Evolutionary conservation across 1,284 basidiomycete genomes (phyloP), one percentile per base, ranked within the genome.

Genomic region (Sphaerobolus stellatus): DNA sequence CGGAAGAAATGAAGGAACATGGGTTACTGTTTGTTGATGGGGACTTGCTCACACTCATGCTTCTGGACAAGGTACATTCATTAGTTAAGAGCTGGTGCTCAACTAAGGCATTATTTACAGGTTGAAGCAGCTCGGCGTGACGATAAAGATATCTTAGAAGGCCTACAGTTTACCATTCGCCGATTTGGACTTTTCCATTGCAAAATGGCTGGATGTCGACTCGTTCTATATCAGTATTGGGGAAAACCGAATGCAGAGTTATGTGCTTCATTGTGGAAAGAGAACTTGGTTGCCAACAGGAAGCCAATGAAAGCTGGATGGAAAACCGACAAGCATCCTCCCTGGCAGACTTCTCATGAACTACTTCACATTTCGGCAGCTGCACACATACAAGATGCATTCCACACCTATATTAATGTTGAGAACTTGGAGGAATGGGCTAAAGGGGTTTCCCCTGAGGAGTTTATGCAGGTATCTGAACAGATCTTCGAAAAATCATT

Each of bases 41-140:
- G 3, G 61, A 64, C 28, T 50, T 62, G 2, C 53, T 62, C 2
- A 61, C 61, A 0, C 53, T 61, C 22, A 40, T 52, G 4, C 41
- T 64, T 8, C 44, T 57, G n/a, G 59, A 61, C 33, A 63, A 61
- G 54, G 62, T 61, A 48, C n/a, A n/a, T n/a, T n/a, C n/a, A n/a
- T n/a, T n/a, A n/a, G n/a, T n/a, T n/a, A n/a, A n/a, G n/a, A n/a
- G n/a, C n/a, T n/a, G n/a, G n/a, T n/a, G n/a, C n/a, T n/a, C n/a
- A n/a, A n/a, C n/a, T n/a, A n/a, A n/a, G n/a, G n/a, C n/a, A n/a
- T n/a, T n/a, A n/a, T n/a, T n/a, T n/a, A 18, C n/a, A 62, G 61
- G 25, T 62, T n/a, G 59, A 61, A 29, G 50, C 58, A 0, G 58
- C 56, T 0, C 59, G 56, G 1, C 40, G 56, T 2, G 59, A 61